Evolutionary conservation across 2,329 filamentous ascomycete species (phyloP).

Genomic region (Lasiodiplodia sp.): DNA sequence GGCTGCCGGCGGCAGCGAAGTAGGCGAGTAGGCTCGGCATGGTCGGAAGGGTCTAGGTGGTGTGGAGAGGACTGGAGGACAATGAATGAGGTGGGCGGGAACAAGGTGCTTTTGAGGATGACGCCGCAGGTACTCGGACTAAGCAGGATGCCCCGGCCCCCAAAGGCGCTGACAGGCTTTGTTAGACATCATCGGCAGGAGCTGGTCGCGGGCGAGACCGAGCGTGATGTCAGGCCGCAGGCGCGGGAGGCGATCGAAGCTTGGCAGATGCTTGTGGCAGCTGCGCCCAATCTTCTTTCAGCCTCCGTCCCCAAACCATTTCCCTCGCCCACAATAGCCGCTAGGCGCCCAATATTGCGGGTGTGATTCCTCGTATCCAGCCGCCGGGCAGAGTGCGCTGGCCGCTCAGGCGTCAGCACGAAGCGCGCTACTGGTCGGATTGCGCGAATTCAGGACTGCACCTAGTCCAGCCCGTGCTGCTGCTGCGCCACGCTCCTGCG

Average conservation of each 20-base stretch:
- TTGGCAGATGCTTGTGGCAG: neutral
- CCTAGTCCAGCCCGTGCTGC: neutral
- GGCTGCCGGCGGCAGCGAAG: slow-evolving; percentile 14
- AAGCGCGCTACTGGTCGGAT: neutral
- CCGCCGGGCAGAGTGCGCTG: neutral
- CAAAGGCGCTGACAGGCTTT: neutral
- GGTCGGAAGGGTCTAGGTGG: neutral
- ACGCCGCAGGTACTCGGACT: neutral
- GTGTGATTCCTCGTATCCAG: neutral
- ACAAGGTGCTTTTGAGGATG: neutral
- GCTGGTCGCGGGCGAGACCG: neutral
- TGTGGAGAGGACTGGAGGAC: neutral
- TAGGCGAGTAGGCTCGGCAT: slow-evolving; percentile 16
- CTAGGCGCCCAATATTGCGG: no score
- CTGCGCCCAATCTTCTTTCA: neutral
- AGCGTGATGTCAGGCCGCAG: neutral
- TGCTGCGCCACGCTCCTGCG: neutral
- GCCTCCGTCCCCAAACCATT: neutral
- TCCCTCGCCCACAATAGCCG: neutral
- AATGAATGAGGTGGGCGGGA: neutral
- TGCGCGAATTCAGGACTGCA: neutral
- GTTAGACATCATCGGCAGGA: neutral
- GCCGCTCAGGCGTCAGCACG: neutral
- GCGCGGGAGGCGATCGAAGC: neutral
- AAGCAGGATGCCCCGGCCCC: neutral